phyloP scores from a whole-genome alignment of 2,329 filamentous ascomycete species.

The Cladophialophora exuberans region DNA sequence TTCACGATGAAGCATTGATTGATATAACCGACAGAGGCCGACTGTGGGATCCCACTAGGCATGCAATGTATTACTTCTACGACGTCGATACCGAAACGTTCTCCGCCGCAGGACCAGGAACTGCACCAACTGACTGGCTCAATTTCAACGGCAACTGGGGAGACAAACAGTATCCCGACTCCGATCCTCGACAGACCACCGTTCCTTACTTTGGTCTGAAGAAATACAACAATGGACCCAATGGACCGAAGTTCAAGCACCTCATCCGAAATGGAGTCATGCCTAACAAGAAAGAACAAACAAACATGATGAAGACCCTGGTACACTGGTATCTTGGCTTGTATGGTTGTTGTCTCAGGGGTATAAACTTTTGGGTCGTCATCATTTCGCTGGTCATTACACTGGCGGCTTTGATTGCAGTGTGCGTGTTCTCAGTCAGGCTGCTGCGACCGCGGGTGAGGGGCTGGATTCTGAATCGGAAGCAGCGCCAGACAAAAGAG shows the following conservation, averaged over 20 bases:
- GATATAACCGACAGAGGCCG: slow-evolving; percentile 68
- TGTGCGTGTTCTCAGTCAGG: slow-evolving; percentile 17
- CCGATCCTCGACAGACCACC: slow-evolving; percentile 69
- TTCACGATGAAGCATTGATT: slow-evolving; percentile 73
- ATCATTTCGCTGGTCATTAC: slow-evolving; percentile 10
- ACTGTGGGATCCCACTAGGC: slow-evolving; percentile 82
- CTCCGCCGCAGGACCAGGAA: slow-evolving; percentile 55
- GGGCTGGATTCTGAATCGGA: slow-evolving; percentile 7
- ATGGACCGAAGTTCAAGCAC: slow-evolving; percentile 85
- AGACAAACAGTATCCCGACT: slow-evolving; percentile 82
- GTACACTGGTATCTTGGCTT: slow-evolving; percentile 23
- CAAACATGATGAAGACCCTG: slow-evolving; percentile 21
- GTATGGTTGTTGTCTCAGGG: slow-evolving; percentile 27
- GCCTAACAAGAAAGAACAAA: slow-evolving; percentile 47
- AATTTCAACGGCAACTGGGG: slow-evolving; percentile 89
- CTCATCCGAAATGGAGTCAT: slow-evolving; percentile 75
- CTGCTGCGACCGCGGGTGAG: slow-evolving; percentile 1
- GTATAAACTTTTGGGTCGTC: slow-evolving; percentile 24
- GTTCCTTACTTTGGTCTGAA: slow-evolving; percentile 91
- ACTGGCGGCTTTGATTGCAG: not conserved
- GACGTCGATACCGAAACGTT: slow-evolving; percentile 61
- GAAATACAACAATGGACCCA: slow-evolving; percentile 87
- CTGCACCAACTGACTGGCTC: slow-evolving; percentile 83
- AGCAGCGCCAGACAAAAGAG: not conserved
- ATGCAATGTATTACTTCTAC: slow-evolving; percentile 80